phyloP scores from a whole-genome alignment of 805 yeast species.

The Torulaspora franciscae region DNA sequence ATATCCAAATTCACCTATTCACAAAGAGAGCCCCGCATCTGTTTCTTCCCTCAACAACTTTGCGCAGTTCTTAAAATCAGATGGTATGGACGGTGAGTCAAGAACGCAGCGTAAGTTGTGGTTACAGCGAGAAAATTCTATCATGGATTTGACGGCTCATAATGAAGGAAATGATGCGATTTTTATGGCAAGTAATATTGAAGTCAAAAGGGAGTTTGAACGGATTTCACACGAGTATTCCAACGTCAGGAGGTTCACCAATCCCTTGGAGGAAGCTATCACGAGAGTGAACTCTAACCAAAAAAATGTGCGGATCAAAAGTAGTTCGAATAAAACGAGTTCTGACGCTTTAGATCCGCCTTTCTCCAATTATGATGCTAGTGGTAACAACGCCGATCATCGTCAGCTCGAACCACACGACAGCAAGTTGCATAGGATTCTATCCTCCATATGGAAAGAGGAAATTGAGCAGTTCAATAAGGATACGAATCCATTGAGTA shows the following conservation, averaged over 20 bases:
- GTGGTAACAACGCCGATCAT: conserved; percentile 16
- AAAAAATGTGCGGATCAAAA: conserved; percentile 13
- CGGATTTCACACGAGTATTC: conserved; percentile 68
- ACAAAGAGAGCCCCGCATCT: conserved; percentile 9
- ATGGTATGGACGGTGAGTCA: conserved; percentile 45
- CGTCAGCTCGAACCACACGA: conserved; percentile 19
- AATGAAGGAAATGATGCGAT: conserved; percentile 24
- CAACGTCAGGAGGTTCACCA: conserved; percentile 60
- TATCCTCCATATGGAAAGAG: conserved; percentile 32
- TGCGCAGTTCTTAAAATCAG: conserved; percentile 39
- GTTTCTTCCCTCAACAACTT: conserved; percentile 34
- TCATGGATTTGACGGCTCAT: conserved; percentile 48
- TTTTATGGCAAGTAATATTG: conserved; percentile 47
- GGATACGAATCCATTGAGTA: conserved; percentile 25
- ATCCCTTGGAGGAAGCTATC: conserved; percentile 65
- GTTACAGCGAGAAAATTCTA: conserved; percentile 73
- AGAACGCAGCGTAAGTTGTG: conserved; percentile 81
- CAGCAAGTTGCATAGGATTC: conserved; percentile 24
- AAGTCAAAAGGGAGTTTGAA: conserved; percentile 71
- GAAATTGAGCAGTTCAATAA: conserved; percentile 27
- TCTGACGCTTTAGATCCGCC: conserved; percentile 7
- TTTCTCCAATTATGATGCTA: conserved; percentile 8
- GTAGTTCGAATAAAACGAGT: conserved; percentile 3
- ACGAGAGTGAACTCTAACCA: conserved; percentile 40
- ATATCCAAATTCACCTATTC: conserved; percentile 6